Evolutionary conservation across 176 grass and related monocot genomes (phyloP).

Genomic region (Oryza meyeriana): DNA sequence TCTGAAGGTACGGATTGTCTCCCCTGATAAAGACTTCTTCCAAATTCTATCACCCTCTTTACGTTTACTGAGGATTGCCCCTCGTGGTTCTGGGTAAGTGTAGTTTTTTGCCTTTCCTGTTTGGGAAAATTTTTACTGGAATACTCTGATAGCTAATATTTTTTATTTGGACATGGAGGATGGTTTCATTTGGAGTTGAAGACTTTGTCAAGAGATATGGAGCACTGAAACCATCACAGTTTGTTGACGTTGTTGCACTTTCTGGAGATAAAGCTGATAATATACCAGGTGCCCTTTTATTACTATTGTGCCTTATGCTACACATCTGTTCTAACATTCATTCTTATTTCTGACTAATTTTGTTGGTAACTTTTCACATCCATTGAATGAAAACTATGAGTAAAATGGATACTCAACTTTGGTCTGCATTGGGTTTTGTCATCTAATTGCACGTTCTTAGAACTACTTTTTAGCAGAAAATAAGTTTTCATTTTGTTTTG

Average conservation of each 20-base stretch:
- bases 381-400: not conserved
- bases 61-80: conserved; percentile 71
- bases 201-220: conserved; percentile 87
- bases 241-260: conserved; percentile 92
- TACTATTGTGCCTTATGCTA: conserved; percentile 27
- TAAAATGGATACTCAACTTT: not conserved
- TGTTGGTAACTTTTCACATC: not conserved
- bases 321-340: not conserved
- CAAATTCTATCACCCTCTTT: conserved; percentile 93
- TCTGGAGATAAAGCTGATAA: conserved; percentile 94
- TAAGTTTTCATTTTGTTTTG: conserved; percentile 3
- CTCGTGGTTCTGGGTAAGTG: conserved; percentile 78
- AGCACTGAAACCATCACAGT: conserved; percentile 73
- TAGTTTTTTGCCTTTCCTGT: conserved; percentile 12
- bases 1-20: conserved; percentile 86
- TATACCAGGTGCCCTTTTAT: conserved; percentile 72
- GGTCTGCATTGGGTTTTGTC: not conserved
- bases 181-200: conserved; percentile 97
- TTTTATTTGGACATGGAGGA: conserved; percentile 51
- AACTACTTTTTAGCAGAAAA: not conserved
- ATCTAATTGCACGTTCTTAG: not conserved
- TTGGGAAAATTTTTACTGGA: not conserved
- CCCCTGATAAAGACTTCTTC: conserved; percentile 99
- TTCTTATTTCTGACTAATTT: not conserved
- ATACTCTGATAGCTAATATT: conserved; percentile 33